Base-by-base conservation (phyloP, 495 filamentous ascomycete genomes). In the Hypoxylon lienhwacheense region DNA sequence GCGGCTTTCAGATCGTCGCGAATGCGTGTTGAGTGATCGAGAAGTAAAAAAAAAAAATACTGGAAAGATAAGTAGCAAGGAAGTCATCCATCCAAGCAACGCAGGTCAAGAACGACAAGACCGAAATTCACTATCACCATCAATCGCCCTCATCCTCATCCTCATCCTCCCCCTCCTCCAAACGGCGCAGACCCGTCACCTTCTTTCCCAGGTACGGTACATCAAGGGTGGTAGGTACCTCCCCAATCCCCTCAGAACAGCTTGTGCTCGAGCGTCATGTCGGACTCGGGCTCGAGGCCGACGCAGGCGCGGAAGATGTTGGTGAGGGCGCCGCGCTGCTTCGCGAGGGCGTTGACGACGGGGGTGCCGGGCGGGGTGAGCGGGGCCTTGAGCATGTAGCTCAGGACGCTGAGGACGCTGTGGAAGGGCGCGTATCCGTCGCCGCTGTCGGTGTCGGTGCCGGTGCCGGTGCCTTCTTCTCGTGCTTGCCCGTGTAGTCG, bases 211-310 rank as follows among this genome's bases (percentile, higher is more conserved):
- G n/a, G n/a, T n/a, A n/a, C n/a, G n/a, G n/a, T n/a, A n/a, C n/a
- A n/a, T n/a, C n/a, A n/a, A n/a, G n/a, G n/a, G n/a, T n/a, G 15
- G 17, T 0, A 29, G 19, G 17, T 12, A 45, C n/a, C 14, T 8
- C n/a, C n/a, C n/a, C n/a, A n/a, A n/a, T n/a, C n/a, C 19, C 3
- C 7, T 49, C 72, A 80, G 72, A 97, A 92, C 50, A 97, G 81
- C 85, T 97, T 99, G 78, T 99, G 93, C 82, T 99, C 93, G 31
- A 99, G 82, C 40, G 92, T 97, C 95, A 99, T 97, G 71, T 99
- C 93, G 40, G 86, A 93, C 82, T 99, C 93, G 16, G 95, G 93
- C 81, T 95, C 90, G 53, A 99, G 81, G 65, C 93, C 93, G 67
- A 99, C 86, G 64, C 95, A 97, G 42, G 95, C 95, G 64, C 92